Percentiles rank a stretch among this genome's conserved stretches.
Conservation (phyloP, 345 rosid species). For the Aegle marmelos region DNA sequence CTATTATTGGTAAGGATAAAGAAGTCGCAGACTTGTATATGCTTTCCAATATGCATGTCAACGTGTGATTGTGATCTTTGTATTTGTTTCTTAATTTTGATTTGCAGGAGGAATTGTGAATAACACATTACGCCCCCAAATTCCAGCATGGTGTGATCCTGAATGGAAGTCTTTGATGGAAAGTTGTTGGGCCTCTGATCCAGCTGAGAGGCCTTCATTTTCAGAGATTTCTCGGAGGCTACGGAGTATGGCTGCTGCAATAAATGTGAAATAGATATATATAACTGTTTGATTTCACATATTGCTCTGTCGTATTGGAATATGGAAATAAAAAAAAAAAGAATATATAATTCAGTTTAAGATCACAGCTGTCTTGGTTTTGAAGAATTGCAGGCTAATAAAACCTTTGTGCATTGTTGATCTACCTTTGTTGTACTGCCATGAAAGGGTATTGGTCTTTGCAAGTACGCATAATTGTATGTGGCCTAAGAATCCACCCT, state of each 20-base stretch:
- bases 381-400: constrained; percentile 29
- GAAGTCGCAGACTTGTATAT: not conserved
- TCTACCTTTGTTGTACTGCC: constrained; percentile 20
- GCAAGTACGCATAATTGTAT: constrained; percentile 6
- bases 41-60: not conserved
- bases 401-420: constrained; percentile 19
- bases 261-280: constrained; percentile 63
- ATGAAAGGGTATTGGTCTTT: constrained; percentile 11
- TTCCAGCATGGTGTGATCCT: constrained; percentile 98
- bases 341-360: constrained; percentile 9
- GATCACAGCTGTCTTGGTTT: constrained; percentile 19
- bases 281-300: constrained; percentile 13
- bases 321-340: constrained; percentile 18
- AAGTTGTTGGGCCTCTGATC: constrained; percentile 89
- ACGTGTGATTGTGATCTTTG: not conserved
- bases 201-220: constrained; percentile 89
- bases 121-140: constrained; percentile 83
- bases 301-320: constrained; percentile 13
- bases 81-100: not conserved
- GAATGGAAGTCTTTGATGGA: constrained; percentile 95
- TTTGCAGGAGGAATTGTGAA: constrained; percentile 90
- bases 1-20: constrained; percentile 74
- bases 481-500: constrained; percentile 2
- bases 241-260: constrained; percentile 94
- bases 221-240: constrained; percentile 84